These are phyloP conservation scores for Moricandia arvensis DNA, from an alignment of 345 rosid genomes.

Conservation along the genomic window DNA sequence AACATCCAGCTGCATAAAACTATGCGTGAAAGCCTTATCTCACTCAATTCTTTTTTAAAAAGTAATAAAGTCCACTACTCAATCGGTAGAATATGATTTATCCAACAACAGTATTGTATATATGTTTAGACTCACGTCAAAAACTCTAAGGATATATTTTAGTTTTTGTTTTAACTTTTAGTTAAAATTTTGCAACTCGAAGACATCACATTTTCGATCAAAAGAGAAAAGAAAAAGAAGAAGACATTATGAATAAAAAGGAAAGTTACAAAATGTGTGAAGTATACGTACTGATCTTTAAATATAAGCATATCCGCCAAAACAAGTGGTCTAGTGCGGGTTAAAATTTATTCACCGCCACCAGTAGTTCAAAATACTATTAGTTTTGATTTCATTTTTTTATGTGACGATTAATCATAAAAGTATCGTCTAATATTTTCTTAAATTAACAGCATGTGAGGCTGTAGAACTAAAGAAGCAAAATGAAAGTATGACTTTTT, in stretches of 20 bases:
- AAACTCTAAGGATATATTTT: not conserved
- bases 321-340: slow-evolving; percentile 20
- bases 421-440: not conserved
- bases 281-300: not conserved
- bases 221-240: not conserved
- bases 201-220: not conserved
- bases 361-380: not conserved
- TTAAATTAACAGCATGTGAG: slow-evolving; percentile 1
- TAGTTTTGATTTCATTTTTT: not conserved
- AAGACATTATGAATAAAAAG: not conserved
- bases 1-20: not conserved
- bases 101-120: not conserved
- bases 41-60: not conserved
- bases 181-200: not conserved
- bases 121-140: not conserved
- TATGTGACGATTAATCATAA: not conserved
- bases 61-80: not conserved
- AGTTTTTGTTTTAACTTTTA: not conserved
- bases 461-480: slow-evolving; percentile 14
- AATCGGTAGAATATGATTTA: not conserved
- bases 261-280: not conserved
- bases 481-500: slow-evolving; percentile 3
- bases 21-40: not conserved
- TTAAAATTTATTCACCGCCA: slow-evolving; percentile 12
- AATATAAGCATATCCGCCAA: slow-evolving; percentile 12